Evolutionary conservation across 805 yeast species (phyloP).

Genomic region (Cyberlindnera euphorbiae): DNA sequence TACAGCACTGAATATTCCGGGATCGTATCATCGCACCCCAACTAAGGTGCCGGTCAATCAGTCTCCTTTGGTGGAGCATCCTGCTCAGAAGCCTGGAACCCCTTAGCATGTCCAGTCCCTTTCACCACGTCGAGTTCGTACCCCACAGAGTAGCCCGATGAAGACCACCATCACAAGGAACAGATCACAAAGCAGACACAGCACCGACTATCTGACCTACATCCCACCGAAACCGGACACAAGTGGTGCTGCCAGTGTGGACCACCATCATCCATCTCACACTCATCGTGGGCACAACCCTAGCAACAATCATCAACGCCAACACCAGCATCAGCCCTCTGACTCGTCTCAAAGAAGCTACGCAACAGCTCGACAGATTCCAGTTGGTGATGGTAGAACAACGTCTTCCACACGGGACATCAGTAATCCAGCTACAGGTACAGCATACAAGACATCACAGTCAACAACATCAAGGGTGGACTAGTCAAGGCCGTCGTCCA

Average conservation of each 20-base stretch:
- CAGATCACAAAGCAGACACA: constrained; percentile 10
- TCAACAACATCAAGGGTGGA: constrained; percentile 3
- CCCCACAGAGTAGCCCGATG: constrained; percentile 1
- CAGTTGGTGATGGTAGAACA: constrained; percentile 1
- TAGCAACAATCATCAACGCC: too few species aligned
- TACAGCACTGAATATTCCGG: neutral
- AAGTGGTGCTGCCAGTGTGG: neutral
- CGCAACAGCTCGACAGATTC: constrained; percentile 8
- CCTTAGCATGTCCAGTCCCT: too few species aligned
- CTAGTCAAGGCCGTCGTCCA: constrained; percentile 6
- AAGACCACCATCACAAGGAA: constrained; percentile 3
- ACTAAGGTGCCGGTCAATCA: neutral
- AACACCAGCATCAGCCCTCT: too few species aligned
- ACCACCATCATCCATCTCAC: constrained; percentile 1
- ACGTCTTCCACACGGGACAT: constrained; percentile 11
- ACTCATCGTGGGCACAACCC: constrained; percentile 7
- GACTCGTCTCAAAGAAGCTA: constrained; percentile 9
- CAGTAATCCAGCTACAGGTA: neutral
- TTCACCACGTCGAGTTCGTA: neutral
- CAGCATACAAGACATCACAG: constrained; percentile 10
- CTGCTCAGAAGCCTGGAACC: too few species aligned
- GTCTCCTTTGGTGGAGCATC: too few species aligned
- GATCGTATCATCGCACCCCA: neutral
- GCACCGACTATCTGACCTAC: constrained; percentile 22
- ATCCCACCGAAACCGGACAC: constrained; percentile 26